Conservation (phyloP, 441 rosid species). For the Eruca vesicaria region DNA sequence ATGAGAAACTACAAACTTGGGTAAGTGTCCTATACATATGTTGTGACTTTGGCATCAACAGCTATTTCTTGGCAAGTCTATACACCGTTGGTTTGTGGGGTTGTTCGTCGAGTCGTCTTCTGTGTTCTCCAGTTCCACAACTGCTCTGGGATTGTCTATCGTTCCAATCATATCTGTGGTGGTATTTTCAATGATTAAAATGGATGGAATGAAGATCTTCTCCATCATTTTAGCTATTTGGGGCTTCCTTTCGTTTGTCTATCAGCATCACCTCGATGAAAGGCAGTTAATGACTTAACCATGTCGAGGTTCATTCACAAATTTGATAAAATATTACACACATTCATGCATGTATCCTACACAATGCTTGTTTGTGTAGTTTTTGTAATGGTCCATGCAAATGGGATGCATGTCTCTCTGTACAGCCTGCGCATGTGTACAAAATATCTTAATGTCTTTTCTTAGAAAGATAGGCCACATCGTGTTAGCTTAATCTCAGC, state of each 20-base stretch:
- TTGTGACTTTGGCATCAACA: neutral
- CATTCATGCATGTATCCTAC: neutral
- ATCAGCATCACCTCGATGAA: neutral
- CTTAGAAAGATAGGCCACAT: too few relatives aligned
- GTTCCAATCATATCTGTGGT: neutral
- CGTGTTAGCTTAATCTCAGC: too few relatives aligned
- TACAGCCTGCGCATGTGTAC: too few relatives aligned
- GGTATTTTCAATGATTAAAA: neutral
- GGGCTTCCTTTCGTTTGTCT: neutral
- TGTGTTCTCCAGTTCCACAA: neutral
- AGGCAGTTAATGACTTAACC: slow-evolving; percentile 1
- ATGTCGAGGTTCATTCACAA: slow-evolving; percentile 4
- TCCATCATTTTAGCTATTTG: neutral
- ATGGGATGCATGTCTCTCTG: neutral
- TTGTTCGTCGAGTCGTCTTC: neutral
- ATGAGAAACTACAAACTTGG: neutral
- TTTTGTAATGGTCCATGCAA: neutral
- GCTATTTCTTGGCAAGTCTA: neutral
- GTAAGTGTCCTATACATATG: neutral
- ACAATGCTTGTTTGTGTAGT: neutral
- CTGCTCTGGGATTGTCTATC: neutral
- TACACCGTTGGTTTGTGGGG: neutral
- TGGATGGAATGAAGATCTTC: neutral
- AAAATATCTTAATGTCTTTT: too few relatives aligned
- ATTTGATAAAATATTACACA: neutral